Evolutionary conservation across 306 rosid genomes (phyloP).

Genomic region (Arachis hypogaea): DNA sequence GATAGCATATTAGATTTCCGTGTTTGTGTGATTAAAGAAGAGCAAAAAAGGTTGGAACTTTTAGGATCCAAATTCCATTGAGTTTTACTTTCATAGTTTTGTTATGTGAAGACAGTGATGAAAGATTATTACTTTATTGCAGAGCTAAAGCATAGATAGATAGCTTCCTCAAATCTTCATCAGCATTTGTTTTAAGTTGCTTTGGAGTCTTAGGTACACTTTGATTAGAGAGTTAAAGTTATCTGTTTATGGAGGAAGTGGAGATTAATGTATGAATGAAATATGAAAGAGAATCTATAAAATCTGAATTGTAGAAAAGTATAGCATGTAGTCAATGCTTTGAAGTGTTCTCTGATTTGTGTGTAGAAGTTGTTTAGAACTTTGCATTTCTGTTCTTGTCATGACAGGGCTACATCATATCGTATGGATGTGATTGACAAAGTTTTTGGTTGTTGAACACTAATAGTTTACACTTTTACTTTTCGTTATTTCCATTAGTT

Average conservation of each 20-base stretch:
- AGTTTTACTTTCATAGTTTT: not conserved
- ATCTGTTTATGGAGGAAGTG: not conserved
- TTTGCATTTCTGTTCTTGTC: not conserved
- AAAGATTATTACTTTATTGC: not conserved
- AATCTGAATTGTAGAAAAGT: not conserved
- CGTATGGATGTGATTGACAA: not conserved
- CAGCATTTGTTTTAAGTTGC: not conserved
- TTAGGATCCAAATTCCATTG: not conserved
- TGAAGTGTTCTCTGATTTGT: not conserved
- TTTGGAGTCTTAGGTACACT: not conserved
- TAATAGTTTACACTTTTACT: not conserved
- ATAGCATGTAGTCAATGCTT: not conserved
- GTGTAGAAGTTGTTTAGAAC: not conserved
- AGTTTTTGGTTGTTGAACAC: not conserved
- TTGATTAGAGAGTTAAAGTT: not conserved
- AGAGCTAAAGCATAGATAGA: constrained; percentile 6
- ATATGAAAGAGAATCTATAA: not conserved
- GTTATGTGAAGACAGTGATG: not conserved
- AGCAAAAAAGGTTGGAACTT: not conserved
- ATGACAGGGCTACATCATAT: not conserved
- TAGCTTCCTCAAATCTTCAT: not conserved
- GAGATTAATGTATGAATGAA: not conserved
- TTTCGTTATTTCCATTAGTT: not conserved
- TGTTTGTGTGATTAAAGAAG: not conserved
- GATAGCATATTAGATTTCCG: not conserved